phyloP scores from a whole-genome alignment of 371 early-diverging fungal species.

The Syncephalastrum contaminatum region DNA sequence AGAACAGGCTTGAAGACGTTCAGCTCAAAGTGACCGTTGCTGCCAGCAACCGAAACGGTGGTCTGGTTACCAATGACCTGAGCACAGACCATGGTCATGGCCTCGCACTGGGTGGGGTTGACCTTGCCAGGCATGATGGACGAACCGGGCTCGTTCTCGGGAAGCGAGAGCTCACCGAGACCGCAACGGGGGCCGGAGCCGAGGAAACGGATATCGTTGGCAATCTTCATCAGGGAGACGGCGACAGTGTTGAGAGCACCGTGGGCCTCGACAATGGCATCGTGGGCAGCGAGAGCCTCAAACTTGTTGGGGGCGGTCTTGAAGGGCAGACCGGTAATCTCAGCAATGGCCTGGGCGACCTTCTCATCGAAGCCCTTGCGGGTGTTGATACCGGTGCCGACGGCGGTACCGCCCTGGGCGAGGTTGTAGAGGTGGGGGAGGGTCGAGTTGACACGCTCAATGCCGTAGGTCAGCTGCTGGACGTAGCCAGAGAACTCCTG shows the following conservation, averaged over 20 bases:
- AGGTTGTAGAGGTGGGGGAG: slow-evolving; percentile 84
- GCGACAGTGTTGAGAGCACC: slow-evolving; percentile 93
- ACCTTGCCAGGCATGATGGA: slow-evolving; percentile 98
- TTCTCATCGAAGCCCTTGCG: slow-evolving; percentile 84
- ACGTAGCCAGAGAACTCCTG: slow-evolving; percentile 97
- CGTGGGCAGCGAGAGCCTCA: slow-evolving; percentile 95
- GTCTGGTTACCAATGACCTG: slow-evolving; percentile 97
- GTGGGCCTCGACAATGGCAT: slow-evolving; percentile 93
- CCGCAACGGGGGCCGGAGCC: slow-evolving; percentile 98
- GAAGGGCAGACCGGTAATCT: slow-evolving; percentile 81
- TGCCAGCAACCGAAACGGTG: slow-evolving; percentile 85
- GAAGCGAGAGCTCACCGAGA: slow-evolving; percentile 88
- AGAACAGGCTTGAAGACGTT: slow-evolving; percentile 98
- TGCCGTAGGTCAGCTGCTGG: slow-evolving; percentile 80
- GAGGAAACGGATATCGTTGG: slow-evolving; percentile 93
- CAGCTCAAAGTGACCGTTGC: slow-evolving; percentile 96
- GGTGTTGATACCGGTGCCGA: slow-evolving; percentile 96
- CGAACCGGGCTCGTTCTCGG: slow-evolving; percentile 97
- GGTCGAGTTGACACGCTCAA: slow-evolving; percentile 78
- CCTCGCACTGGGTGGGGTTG: slow-evolving; percentile 98
- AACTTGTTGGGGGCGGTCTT: slow-evolving; percentile 97
- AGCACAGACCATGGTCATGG: slow-evolving; percentile 97
- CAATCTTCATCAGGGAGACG: slow-evolving; percentile 96
- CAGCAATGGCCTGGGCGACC: slow-evolving; percentile 80
- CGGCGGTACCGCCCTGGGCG: slow-evolving; percentile 96